phyloP scores from a whole-genome alignment of 345 rosid species.

The Lepidium sativum region DNA sequence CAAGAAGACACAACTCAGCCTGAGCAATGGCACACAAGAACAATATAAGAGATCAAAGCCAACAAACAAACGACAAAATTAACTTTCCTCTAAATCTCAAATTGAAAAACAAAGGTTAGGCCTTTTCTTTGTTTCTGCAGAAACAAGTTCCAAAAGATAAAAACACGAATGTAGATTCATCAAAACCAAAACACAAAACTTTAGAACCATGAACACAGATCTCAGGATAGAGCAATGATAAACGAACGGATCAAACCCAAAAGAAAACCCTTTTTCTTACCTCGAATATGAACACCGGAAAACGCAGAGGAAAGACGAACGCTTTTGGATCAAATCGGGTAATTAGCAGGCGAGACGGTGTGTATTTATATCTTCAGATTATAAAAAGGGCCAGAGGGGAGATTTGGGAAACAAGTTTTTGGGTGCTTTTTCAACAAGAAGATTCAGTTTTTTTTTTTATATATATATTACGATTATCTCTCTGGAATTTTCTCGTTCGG shows the following conservation, averaged over 20 bases:
- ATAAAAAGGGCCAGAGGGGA: neutral
- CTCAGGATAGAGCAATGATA: slow-evolving; percentile 2
- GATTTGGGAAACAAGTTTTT: slow-evolving; percentile 11
- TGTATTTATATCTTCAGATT: neutral
- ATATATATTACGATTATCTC: neutral
- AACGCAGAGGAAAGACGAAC: slow-evolving; percentile 1
- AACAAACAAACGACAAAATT: neutral
- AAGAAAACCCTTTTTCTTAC: neutral
- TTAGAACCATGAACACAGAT: slow-evolving; percentile 20
- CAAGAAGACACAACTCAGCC: slow-evolving; percentile 46
- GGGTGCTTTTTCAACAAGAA: slow-evolving; percentile 15
- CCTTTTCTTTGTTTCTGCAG: neutral
- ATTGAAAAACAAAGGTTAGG: neutral
- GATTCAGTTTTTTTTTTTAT: slow-evolving; percentile 10
- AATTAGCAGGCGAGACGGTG: neutral
- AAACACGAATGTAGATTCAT: slow-evolving; percentile 21
- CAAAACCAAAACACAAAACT: neutral
- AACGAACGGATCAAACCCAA: neutral
- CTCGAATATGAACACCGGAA: slow-evolving; percentile 14
- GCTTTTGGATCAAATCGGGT: slow-evolving; percentile 20
- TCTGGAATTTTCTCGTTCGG: slow-evolving; percentile 20
- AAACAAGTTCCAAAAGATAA: neutral
- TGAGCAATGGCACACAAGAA: slow-evolving; percentile 42
- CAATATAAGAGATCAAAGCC: slow-evolving; percentile 26
- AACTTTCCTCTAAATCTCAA: neutral